Conservation (phyloP, 2,329 filamentous ascomycete species). For the Mariannaea sp. region DNA sequence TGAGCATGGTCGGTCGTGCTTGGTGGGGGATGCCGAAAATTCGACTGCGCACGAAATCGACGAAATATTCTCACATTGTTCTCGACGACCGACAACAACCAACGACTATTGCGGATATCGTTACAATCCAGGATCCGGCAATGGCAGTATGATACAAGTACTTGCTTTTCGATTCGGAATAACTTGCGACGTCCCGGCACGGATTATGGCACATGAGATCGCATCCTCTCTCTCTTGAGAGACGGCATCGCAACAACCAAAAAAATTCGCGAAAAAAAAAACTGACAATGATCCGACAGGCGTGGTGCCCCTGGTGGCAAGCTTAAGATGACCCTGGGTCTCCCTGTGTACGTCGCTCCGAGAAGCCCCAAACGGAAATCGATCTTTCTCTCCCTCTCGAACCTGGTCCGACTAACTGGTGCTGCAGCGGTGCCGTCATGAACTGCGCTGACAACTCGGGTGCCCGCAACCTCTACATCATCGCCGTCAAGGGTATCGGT, state of each 20-base stretch:
- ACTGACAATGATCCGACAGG: slow-evolving; percentile 51
- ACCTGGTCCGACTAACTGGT: slow-evolving; percentile 29
- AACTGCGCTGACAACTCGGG: slow-evolving; percentile 99
- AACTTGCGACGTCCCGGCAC: slow-evolving; percentile 1
- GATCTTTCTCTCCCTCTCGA: slow-evolving; percentile 8
- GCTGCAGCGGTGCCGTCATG: slow-evolving; percentile 90
- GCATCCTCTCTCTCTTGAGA: slow-evolving; percentile 12
- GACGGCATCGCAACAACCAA: slow-evolving; percentile 3
- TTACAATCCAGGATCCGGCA: background rate
- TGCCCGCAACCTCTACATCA: slow-evolving; percentile 99
- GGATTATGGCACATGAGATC: slow-evolving; percentile 31
- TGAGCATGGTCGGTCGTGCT: slow-evolving; percentile 3
- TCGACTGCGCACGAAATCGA: slow-evolving; percentile 20
- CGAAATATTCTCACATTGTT: slow-evolving; percentile 7
- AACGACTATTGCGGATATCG: background rate
- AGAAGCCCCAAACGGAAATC: slow-evolving; percentile 4
- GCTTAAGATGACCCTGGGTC: slow-evolving; percentile 99
- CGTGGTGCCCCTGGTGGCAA: slow-evolving; percentile 98
- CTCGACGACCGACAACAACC: slow-evolving; percentile 6
- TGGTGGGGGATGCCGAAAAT: slow-evolving; percentile 15
- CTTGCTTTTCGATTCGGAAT: background rate
- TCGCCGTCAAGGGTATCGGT: slow-evolving; percentile 98
- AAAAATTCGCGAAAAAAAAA: slow-evolving; percentile 9
- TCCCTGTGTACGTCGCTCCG: slow-evolving; percentile 82
- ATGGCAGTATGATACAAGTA: slow-evolving; percentile 1